phyloP scores from a whole-genome alignment of 2,329 filamentous ascomycete genomes.

The Xylaria sp. region DNA sequence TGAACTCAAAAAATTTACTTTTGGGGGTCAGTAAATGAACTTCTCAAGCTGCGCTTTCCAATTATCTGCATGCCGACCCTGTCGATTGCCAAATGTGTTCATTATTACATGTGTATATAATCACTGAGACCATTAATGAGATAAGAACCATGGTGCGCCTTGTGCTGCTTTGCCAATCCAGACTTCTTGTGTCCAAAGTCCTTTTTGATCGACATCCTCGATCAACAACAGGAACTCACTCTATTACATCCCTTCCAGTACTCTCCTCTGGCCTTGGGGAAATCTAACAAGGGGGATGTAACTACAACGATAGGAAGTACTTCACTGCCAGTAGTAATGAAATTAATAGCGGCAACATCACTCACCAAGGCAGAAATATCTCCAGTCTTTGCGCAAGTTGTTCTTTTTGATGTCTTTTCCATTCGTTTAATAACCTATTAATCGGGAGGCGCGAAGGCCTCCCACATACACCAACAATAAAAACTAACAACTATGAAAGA shows the following conservation, averaged over 20 bases:
- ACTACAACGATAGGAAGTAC: no score
- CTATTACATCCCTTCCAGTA: no score
- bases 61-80: no score
- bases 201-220: background rate
- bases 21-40: no score
- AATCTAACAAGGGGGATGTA: no score
- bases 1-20: no score
- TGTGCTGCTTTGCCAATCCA: background rate
- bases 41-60: no score
- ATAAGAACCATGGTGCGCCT: no score
- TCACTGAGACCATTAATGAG: background rate
- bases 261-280: no score
- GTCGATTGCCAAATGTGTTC: no score
- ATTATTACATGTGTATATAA: background rate
- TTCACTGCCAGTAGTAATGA: background rate
- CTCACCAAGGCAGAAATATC: background rate
- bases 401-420: slow-evolving; percentile 34
- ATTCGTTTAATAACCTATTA: slow-evolving; percentile 52
- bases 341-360: background rate
- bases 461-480: slow-evolving; percentile 11
- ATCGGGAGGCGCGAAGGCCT: slow-evolving; percentile 5
- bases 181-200: background rate
- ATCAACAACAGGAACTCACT: background rate
- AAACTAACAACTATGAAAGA: slow-evolving; percentile 51
- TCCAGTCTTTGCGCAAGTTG: background rate